Base-by-base conservation (phyloP, 2,329 filamentous ascomycete genomes). In the Pseudogymnoascus sp. region DNA sequence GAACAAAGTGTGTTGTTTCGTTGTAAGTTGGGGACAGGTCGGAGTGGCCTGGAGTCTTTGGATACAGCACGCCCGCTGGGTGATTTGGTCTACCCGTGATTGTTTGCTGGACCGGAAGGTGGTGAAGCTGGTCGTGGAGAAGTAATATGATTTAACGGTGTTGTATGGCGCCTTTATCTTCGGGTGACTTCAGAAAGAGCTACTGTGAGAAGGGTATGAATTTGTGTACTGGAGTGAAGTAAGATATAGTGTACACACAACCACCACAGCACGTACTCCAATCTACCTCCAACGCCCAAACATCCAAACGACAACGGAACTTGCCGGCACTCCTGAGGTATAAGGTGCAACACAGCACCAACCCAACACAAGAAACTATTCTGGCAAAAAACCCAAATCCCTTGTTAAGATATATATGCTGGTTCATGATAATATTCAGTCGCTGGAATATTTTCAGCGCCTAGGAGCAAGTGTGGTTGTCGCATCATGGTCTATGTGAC, bases 341-440 rank as follows among this genome's bases (percentile, higher is more conserved):
- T 25, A 25, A 97, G 72, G 87, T 7, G 78, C 97, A 1, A 92
- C 93, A 92, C 93, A 77, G 1, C 47, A 33, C 9, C 5, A 20
- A 12, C 22, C 22, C 22, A 25, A 25, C 22, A 35, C 6, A 54
- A 6, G 28, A 35, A 35, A 33, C 9, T n/a, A 33, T 33, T 54
- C 28, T 20, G 16, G 47, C 16, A 54, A 35, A 54, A 54, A 33
- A 12, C 1, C 16, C n/a, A 54, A 33, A 20, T 54, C 12, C 47
- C 11, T 14, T 33, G 28, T 3, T 3, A 20, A 33, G 20, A n/a
- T 54, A 54, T 54, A 25, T 14, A 18, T 33, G 14, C n/a, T 18
- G 28, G 28, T 54, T 54, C 28, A 20, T 54, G 47, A 54, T 54
- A 33, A 33, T 33, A 18, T 2, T 12, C 11, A 14, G 28, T 33